A percentile compares a stretch with the other conserved stretches of the same genome.
Conservation (phyloP, 306 rosid species). For the Psophocarpus tetragonolobus region DNA sequence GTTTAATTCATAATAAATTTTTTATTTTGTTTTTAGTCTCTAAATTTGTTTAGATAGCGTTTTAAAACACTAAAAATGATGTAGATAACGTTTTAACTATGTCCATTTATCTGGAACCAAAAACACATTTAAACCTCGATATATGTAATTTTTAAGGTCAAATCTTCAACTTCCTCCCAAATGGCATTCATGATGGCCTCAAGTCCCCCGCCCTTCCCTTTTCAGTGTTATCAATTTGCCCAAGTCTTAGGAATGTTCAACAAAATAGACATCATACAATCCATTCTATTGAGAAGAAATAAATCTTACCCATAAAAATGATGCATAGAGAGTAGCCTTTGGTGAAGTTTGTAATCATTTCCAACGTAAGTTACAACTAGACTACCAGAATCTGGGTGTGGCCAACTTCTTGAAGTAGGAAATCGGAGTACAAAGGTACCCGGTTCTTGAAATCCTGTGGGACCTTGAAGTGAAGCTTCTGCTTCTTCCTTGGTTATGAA, state of each 20-base stretch:
- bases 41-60: too few relatives aligned
- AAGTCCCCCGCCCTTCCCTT: neutral
- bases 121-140: too few relatives aligned
- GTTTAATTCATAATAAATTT: too few relatives aligned
- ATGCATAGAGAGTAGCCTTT: conserved; percentile 74
- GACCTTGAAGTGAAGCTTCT: conserved; percentile 83
- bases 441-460: conserved; percentile 80
- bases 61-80: too few relatives aligned
- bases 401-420: conserved; percentile 98
- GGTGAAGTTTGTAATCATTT: conserved; percentile 64
- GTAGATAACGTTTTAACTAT: too few relatives aligned
- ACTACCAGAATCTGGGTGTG: conserved; percentile 97
- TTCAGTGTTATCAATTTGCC: neutral
- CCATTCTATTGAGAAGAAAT: neutral
- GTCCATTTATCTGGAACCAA: too few relatives aligned
- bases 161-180: neutral
- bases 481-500: conserved; percentile 95
- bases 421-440: conserved; percentile 92
- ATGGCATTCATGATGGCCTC: neutral
- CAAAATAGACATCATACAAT: neutral
- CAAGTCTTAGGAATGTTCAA: neutral
- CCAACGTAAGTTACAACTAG: conserved; percentile 80
- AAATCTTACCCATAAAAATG: conserved; percentile 57
- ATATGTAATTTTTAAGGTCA: neutral
- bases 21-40: too few relatives aligned